A percentile compares a stretch with the other conserved stretches of the same genome.
phyloP scores from a whole-genome alignment of 441 rosid species.

The Aleurites moluccanus region DNA sequence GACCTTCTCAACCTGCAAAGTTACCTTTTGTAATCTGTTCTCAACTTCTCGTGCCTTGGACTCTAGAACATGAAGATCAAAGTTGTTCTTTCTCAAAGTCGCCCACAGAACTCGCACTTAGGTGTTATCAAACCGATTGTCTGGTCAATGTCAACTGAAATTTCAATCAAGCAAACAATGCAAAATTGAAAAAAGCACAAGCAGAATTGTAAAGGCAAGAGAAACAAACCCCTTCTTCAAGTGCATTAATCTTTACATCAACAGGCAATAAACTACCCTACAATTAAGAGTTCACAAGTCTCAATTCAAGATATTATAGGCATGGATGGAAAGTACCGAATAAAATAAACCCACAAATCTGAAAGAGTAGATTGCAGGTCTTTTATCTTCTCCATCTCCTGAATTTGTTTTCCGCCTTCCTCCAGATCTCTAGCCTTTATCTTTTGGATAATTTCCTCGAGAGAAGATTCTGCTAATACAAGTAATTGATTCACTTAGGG shows the following conservation, averaged over 20 bases:
- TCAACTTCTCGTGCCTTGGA: conserved; percentile 54
- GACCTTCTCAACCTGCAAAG: conserved; percentile 65
- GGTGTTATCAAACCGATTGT: conserved; percentile 35
- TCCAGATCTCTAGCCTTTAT: conserved; percentile 38
- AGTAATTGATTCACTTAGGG: neutral
- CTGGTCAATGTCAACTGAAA: conserved; percentile 34
- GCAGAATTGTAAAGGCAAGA: neutral
- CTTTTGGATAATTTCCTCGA: conserved; percentile 38
- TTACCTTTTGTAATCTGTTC: conserved; percentile 36
- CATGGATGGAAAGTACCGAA: neutral
- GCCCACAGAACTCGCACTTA: conserved; percentile 72
- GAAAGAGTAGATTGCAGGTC: conserved; percentile 41
- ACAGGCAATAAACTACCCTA: conserved; percentile 40
- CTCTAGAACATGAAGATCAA: conserved; percentile 64
- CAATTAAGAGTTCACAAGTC: conserved; percentile 15
- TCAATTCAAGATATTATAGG: neutral
- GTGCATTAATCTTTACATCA: conserved; percentile 38
- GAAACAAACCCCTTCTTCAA: conserved; percentile 64
- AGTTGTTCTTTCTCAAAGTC: conserved; percentile 66
- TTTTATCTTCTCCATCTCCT: conserved; percentile 40
- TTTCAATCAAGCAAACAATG: conserved; percentile 10
- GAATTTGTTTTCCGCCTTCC: conserved; percentile 41
- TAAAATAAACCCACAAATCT: conserved; percentile 41
- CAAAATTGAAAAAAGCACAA: neutral
- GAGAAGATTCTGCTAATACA: conserved; percentile 43